These are phyloP conservation scores for Tetracentron sinense DNA, from an alignment of 164 flowering plant species.

Conservation along the genomic window DNA sequence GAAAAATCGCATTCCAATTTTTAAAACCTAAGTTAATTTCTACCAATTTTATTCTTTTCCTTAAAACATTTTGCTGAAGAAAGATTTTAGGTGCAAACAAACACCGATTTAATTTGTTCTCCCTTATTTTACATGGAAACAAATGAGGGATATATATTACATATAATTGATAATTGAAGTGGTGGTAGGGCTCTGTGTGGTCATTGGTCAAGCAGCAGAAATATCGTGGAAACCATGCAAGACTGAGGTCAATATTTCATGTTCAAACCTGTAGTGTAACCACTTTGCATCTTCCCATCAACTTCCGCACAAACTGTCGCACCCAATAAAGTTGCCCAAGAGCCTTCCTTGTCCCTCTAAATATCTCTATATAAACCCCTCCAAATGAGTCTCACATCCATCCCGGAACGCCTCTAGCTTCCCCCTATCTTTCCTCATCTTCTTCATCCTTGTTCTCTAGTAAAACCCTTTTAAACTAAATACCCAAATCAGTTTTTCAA, in stretches of 20 bases:
- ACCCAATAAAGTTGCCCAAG: not conserved
- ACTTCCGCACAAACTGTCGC: not conserved
- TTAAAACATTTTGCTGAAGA: no score
- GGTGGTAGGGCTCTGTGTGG: no score
- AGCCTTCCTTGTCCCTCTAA: not conserved
- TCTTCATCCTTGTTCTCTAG: not conserved
- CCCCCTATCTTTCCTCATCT: not conserved
- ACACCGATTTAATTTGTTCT: no score
- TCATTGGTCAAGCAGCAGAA: no score
- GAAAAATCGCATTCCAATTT: no score
- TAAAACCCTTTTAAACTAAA: not conserved
- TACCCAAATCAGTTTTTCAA: slow-evolving; percentile 8
- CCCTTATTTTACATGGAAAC: no score
- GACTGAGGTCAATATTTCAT: slow-evolving; percentile 8
- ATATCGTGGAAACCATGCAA: no score
- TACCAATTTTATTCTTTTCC: no score
- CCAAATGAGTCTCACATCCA: not conserved
- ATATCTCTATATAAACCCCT: not conserved
- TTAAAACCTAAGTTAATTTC: no score
- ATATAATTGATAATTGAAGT: no score
- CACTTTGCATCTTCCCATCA: slow-evolving; percentile 6
- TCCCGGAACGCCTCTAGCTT: not conserved
- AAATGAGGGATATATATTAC: no score
- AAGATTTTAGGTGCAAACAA: no score
- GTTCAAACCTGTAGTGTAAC: slow-evolving; percentile 2